Evolutionary conservation across 495 filamentous ascomycete genomes (phyloP), one percentile per base, ranked within the genome.

Genomic region (Penicillium verhagenii): DNA sequence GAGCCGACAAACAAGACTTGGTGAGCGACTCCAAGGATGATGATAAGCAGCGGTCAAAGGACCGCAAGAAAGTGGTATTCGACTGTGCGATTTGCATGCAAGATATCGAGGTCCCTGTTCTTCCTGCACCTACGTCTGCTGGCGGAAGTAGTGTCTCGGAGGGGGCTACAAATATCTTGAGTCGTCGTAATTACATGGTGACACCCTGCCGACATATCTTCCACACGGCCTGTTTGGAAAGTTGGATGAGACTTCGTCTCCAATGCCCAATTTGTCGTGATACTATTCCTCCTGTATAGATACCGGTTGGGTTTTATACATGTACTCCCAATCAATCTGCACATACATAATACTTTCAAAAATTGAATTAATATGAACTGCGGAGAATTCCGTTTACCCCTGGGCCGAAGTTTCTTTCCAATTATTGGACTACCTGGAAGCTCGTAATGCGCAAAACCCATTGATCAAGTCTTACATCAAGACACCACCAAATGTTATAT

Each of bases 1-100:
- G 73, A 14, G 75, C 69, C n/a, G 75, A 77, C 39, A 73, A 75
- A 44, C 61, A 70, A 28, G 73, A 78, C 50, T 53, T 66, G 20
- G 59, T 69, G 40, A 55, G 71, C 66, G 69, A 74, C 53, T 47
- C 69, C 44, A 61, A 70, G 55, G 72, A 72, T 26, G 68, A 71
- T 26, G 72, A 73, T 47, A 73, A 69, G 46, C 64, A 66, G 2
- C 64, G 70, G 18, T 53, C 66, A 21, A 71, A 70, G 56, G 71
- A 74, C 48, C 78, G 72, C 28, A 83, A 84, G 54, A 82, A 82
- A 72, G 80, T 77, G 40, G 63, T 85, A 4, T 88, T 93, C 50
- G 93, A 98, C 65, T 98, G 94, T 67, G 93, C 93, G 2, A 96
- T 98, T 50, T 98, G 94, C 65, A 87, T 92, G 71, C 89, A 96